A percentile compares a stretch with the other conserved stretches of the same genome.
Evolutionary conservation across 352 stramenopile species (phyloP).

Genomic region (Globisporangium barbulae): DNA sequence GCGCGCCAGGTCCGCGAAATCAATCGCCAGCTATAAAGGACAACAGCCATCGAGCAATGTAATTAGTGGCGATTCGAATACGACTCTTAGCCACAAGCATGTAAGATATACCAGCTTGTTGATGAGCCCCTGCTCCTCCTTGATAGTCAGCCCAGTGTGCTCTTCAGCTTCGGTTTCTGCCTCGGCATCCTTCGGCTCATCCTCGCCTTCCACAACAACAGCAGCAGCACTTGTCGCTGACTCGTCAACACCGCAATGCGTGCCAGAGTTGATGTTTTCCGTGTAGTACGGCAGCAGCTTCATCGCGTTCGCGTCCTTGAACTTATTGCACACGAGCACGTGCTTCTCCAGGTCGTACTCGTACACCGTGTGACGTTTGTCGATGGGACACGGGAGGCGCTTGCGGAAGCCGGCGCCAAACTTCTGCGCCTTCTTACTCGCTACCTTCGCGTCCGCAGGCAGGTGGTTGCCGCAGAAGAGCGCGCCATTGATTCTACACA

Average conservation of each 20-base stretch:
- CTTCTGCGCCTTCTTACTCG: slow-evolving; percentile 66
- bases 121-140: slow-evolving; percentile 64
- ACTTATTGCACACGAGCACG: slow-evolving; percentile 73
- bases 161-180: slow-evolving; percentile 17
- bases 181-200: slow-evolving; percentile 3
- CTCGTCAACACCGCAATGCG: slow-evolving; percentile 20
- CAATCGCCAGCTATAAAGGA: slow-evolving; percentile 27
- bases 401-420: slow-evolving; percentile 47
- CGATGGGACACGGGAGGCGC: slow-evolving; percentile 74
- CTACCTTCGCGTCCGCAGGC: slow-evolving; percentile 26
- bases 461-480: slow-evolving; percentile 80
- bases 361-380: slow-evolving; percentile 71
- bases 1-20: slow-evolving; percentile 49
- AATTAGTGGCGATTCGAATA: neutral
- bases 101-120: slow-evolving; percentile 46
- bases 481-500: slow-evolving; percentile 25
- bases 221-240: no score
- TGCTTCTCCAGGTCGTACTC: slow-evolving; percentile 78
- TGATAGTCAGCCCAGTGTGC: slow-evolving; percentile 33
- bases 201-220: slow-evolving; percentile 4
- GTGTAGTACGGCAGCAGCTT: slow-evolving; percentile 64
- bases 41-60: neutral
- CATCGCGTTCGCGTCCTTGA: slow-evolving; percentile 61
- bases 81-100: neutral
- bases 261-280: slow-evolving; percentile 79